phyloP scores from a whole-genome alignment of 2,329 filamentous ascomycete species.

The Hymenoscyphus fraxineus region DNA sequence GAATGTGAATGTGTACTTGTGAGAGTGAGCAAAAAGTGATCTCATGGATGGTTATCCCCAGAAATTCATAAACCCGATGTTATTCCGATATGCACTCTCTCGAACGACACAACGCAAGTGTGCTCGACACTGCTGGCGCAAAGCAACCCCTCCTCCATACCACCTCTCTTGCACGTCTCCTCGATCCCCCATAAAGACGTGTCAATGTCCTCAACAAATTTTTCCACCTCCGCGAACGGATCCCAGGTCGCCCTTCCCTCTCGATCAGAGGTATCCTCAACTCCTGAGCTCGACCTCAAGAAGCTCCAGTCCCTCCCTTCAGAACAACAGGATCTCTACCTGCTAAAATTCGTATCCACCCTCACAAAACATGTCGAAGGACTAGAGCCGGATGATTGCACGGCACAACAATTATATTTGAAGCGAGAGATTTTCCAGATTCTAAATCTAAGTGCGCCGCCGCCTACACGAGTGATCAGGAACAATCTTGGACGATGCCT shows the following conservation, averaged over 20 bases:
- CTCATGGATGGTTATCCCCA: not conserved
- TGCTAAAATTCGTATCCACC: conserved; percentile 82
- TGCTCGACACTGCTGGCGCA: not conserved
- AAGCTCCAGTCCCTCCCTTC: conserved; percentile 86
- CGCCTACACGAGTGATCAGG: conserved; percentile 82
- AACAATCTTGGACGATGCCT: conserved; percentile 86
- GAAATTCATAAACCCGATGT: conserved; percentile 8
- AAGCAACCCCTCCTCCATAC: not conserved
- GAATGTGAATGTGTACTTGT: not conserved
- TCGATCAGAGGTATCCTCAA: conserved; percentile 43
- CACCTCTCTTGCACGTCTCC: conserved; percentile 11
- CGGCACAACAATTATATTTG: conserved; percentile 82
- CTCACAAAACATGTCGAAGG: conserved; percentile 75
- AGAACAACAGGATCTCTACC: conserved; percentile 93
- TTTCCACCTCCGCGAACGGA: conserved; percentile 33
- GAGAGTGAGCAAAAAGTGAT: not conserved
- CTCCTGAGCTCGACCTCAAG: conserved; percentile 79
- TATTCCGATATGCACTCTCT: not conserved
- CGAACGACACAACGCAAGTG: not conserved
- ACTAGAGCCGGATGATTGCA: conserved; percentile 75
- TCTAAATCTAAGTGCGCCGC: conserved; percentile 74
- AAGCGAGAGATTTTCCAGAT: conserved; percentile 95
- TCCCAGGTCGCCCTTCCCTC: conserved; percentile 33
- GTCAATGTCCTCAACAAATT: conserved; percentile 34
- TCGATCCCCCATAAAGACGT: conserved; percentile 13